Evolutionary conservation across 2,329 filamentous ascomycete genomes (phyloP).

Genomic region (Macrophomina phaseolina): DNA sequence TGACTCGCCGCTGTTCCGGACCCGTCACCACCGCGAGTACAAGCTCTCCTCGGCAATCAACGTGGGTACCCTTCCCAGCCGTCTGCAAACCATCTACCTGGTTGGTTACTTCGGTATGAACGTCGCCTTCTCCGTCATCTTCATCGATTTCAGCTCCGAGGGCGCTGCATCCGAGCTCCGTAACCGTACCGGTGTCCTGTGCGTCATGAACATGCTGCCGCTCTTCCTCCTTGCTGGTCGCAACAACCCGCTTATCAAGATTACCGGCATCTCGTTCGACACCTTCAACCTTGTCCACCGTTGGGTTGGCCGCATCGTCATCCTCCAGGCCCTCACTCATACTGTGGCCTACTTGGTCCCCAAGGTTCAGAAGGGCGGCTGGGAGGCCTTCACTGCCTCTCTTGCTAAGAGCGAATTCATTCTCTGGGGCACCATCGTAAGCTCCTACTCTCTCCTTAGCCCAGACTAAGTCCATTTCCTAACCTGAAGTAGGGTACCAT

Average conservation of each 20-base stretch:
- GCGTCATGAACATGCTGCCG: conserved; percentile 79
- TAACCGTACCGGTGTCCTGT: conserved; percentile 72
- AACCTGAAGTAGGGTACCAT: conserved; percentile 55
- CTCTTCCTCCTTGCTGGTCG: conserved; percentile 75
- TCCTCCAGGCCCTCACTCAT: conserved; percentile 72
- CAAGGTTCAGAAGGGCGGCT: conserved; percentile 55
- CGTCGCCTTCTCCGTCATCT: conserved; percentile 53
- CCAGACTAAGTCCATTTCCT: conserved; percentile 6
- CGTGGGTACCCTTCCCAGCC: conserved; percentile 56
- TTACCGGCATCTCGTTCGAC: conserved; percentile 78
- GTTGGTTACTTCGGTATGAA: conserved; percentile 57
- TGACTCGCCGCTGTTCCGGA: conserved; percentile 54
- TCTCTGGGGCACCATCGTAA: conserved; percentile 68
- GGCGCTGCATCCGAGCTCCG: conserved; percentile 69
- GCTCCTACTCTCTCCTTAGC: conserved; percentile 36
- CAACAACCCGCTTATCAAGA: conserved; percentile 77
- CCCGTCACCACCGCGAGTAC: conserved; percentile 58
- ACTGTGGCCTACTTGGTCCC: conserved; percentile 63
- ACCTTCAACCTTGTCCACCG: conserved; percentile 82
- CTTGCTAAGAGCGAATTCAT: conserved; percentile 56
- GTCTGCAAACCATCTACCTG: conserved; percentile 55
- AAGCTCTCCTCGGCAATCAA: conserved; percentile 56
- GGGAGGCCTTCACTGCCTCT: conserved; percentile 51
- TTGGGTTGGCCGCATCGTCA: conserved; percentile 79
- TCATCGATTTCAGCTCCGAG: conserved; percentile 69